Conservation (phyloP, 163 green algal species). For the Scenedesmus sp. region DNA sequence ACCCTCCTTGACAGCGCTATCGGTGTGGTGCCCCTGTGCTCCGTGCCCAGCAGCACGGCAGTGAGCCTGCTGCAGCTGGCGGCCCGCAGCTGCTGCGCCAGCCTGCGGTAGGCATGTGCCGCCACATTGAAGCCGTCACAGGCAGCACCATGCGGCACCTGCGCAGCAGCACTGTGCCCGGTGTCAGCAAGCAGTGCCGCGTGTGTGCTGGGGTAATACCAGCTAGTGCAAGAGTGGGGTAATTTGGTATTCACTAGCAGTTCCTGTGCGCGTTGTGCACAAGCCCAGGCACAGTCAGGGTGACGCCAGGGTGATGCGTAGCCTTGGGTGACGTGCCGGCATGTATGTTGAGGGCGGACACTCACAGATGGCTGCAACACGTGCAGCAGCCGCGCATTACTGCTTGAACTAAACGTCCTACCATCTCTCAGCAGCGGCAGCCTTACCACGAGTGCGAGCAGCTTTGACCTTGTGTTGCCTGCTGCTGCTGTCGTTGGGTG, state of each 20-base stretch:
- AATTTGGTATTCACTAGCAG: too few relatives aligned
- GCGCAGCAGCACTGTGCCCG: neutral
- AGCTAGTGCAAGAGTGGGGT: too few relatives aligned
- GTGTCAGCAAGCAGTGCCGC: too few relatives aligned
- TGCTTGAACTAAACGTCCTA: neutral
- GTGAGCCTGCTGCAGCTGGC: constrained; percentile 2
- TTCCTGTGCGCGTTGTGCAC: too few relatives aligned
- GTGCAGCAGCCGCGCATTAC: neutral
- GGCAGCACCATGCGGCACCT: constrained; percentile 49
- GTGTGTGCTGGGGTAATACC: too few relatives aligned
- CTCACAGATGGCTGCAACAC: neutral
- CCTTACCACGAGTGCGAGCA: constrained; percentile 26
- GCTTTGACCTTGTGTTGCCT: neutral
- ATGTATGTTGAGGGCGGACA: neutral
- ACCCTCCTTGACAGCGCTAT: constrained; percentile 41
- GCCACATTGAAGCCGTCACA: constrained; percentile 44
- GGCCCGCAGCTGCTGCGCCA: neutral
- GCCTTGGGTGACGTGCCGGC: too few relatives aligned
- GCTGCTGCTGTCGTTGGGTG: neutral
- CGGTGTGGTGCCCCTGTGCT: constrained; percentile 38
- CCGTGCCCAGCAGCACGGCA: constrained; percentile 41
- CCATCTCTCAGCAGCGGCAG: neutral
- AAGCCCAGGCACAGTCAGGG: neutral
- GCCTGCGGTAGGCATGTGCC: neutral
- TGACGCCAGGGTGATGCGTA: too few relatives aligned